phyloP scores from a whole-genome alignment of 2,329 filamentous ascomycete genomes.

The Penicillium capsulatum region DNA sequence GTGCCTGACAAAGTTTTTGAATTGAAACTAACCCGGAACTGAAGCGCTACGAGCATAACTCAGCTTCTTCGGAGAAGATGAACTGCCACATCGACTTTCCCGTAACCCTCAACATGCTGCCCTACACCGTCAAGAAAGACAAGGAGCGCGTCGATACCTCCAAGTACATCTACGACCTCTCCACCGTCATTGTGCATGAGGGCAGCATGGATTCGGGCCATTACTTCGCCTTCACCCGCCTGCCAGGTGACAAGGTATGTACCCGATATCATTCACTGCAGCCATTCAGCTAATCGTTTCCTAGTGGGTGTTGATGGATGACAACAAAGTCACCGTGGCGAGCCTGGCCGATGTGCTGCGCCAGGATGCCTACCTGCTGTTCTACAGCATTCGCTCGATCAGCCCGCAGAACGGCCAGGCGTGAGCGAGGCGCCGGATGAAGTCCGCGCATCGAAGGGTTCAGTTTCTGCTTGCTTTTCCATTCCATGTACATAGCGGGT shows the following conservation, averaged over 20 bases:
- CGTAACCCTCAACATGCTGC: conserved; percentile 80
- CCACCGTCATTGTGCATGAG: conserved; percentile 87
- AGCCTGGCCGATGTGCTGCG: conserved; percentile 78
- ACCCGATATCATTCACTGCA: neutral
- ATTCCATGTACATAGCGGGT: neutral
- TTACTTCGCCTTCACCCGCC: conserved; percentile 76
- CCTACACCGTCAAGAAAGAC: conserved; percentile 69
- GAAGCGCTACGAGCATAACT: conserved; percentile 71
- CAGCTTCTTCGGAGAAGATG: conserved; percentile 76
- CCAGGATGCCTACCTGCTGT: conserved; percentile 84
- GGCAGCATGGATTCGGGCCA: conserved; percentile 91
- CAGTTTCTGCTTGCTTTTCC: neutral
- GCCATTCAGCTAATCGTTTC: neutral
- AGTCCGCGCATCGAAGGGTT: neutral
- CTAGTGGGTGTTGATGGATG: conserved; percentile 93
- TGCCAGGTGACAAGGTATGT: conserved; percentile 67
- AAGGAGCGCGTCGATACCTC: conserved; percentile 31
- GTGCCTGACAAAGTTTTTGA: neutral
- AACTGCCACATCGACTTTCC: conserved; percentile 83
- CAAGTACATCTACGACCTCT: conserved; percentile 76
- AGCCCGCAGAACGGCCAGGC: conserved; percentile 5
- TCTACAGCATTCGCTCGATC: conserved; percentile 57
- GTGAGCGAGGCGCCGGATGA: neutral
- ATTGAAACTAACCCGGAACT: neutral
- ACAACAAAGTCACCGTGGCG: conserved; percentile 83